Conservation (phyloP, 1,284 basidiomycete species). For the Gymnopus androsaceus region DNA sequence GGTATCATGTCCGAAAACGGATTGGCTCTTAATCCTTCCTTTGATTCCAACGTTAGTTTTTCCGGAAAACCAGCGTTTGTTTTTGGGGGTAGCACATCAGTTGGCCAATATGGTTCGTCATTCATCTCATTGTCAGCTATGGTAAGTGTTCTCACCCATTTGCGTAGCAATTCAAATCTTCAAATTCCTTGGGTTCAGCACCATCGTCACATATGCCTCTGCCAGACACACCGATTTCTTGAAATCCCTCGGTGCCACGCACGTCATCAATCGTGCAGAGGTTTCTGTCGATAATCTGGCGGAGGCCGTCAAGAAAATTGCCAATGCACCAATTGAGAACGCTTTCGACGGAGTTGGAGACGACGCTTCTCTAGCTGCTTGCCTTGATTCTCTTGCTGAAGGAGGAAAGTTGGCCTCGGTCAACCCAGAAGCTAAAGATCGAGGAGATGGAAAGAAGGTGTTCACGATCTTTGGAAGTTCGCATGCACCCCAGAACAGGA, state of each 20-base stretch:
- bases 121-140: conserved; percentile 45
- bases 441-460: conserved; percentile 1
- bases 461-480: neutral
- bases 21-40: no score
- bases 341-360: conserved; percentile 7
- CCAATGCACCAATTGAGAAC: conserved; percentile 5
- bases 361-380: neutral
- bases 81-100: no score
- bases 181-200: no score
- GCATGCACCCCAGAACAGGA: neutral
- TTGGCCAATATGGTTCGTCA: no score
- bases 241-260: conserved; percentile 43
- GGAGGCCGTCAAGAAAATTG: conserved; percentile 2
- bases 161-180: conserved; percentile 36
- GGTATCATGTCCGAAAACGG: no score
- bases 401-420: neutral
- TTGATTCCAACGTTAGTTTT: no score
- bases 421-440: neutral
- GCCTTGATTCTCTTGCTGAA: neutral
- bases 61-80: no score
- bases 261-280: conserved; percentile 34
- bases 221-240: no score
- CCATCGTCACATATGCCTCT: no score
- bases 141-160: conserved; percentile 37
- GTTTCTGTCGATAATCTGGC: conserved; percentile 4